Evolutionary conservation across 2,329 filamentous ascomycete species (phyloP).

Genomic region (Ophiostoma tasmaniense): DNA sequence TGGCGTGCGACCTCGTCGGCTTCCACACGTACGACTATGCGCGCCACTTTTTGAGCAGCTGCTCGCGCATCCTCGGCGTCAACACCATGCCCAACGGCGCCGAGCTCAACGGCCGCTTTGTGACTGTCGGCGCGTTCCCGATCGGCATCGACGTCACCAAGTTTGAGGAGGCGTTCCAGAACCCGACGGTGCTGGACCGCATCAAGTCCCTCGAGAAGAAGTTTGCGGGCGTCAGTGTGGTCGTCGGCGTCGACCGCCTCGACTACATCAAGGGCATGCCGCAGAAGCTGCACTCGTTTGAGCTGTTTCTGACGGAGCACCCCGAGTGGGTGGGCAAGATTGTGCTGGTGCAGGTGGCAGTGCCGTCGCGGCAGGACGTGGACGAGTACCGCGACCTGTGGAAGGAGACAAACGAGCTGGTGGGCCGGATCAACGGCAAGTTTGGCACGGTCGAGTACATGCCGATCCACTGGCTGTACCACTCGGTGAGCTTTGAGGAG

Average conservation of each 20-base stretch:
- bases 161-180: slow-evolving; percentile 80
- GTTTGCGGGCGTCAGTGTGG: slow-evolving; percentile 91
- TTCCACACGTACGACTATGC: slow-evolving; percentile 99
- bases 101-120: slow-evolving; percentile 78
- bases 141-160: slow-evolving; percentile 98
- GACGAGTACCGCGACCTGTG: slow-evolving; percentile 97
- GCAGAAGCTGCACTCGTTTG: slow-evolving; percentile 91
- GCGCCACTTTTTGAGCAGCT: slow-evolving; percentile 93
- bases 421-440: slow-evolving; percentile 92
- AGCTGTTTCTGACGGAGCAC: slow-evolving; percentile 93
- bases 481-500: slow-evolving; percentile 90
- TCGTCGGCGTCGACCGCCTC: slow-evolving; percentile 90
- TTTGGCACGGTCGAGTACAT: slow-evolving; percentile 98
- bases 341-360: slow-evolving; percentile 89
- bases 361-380: slow-evolving; percentile 89
- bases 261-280: slow-evolving; percentile 99
- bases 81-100: slow-evolving; percentile 89
- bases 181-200: slow-evolving; percentile 76
- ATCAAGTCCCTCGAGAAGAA: slow-evolving; percentile 79
- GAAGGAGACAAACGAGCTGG: slow-evolving; percentile 91
- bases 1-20: slow-evolving; percentile 90
- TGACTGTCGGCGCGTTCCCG: slow-evolving; percentile 90
- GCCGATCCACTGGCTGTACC: slow-evolving; percentile 97
- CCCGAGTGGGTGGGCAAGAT: slow-evolving; percentile 98
- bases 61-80: slow-evolving; percentile 75